A percentile compares a stretch with the other conserved stretches of the same genome.
Evolutionary conservation across 1,139 yeast genomes (phyloP).

Genomic region (Hanseniaspora uvarum): DNA sequence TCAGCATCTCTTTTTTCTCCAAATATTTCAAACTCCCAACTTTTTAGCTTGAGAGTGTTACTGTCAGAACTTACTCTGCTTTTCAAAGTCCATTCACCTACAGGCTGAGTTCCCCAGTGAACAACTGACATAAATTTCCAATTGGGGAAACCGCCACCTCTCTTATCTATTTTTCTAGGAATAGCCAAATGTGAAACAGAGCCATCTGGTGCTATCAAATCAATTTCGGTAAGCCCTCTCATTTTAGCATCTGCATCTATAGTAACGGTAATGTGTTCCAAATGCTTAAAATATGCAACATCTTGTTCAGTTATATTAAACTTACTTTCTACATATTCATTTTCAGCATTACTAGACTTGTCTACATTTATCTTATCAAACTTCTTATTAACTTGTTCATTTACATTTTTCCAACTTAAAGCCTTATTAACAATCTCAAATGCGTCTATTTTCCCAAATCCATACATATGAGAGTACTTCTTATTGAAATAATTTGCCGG

Average conservation of each 20-base stretch:
- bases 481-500: constrained; percentile 40
- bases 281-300: constrained; percentile 43
- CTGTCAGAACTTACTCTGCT: constrained; percentile 41
- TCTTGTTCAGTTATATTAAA: constrained; percentile 44
- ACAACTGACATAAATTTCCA: constrained; percentile 99
- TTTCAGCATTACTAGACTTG: constrained; percentile 21
- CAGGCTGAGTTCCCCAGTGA: constrained; percentile 87
- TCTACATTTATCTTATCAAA: constrained; percentile 29
- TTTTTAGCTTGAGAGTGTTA: constrained; percentile 42
- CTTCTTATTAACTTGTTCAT: constrained; percentile 81
- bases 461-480: constrained; percentile 73
- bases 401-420: constrained; percentile 66
- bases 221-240: constrained; percentile 64
- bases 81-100: constrained; percentile 72
- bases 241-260: constrained; percentile 55
- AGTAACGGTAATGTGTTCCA: constrained; percentile 81
- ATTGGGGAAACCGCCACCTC: constrained; percentile 50
- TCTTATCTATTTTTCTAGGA: constrained; percentile 50
- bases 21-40: constrained; percentile 73
- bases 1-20: constrained; percentile 66
- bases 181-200: constrained; percentile 65
- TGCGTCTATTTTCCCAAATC: constrained; percentile 90
- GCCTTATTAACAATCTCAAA: constrained; percentile 65
- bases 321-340: constrained; percentile 33
- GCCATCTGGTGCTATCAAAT: constrained; percentile 66